phyloP scores from a whole-genome alignment of 2,329 filamentous ascomycete genomes.

The Microdochium trichocladiopsis region DNA sequence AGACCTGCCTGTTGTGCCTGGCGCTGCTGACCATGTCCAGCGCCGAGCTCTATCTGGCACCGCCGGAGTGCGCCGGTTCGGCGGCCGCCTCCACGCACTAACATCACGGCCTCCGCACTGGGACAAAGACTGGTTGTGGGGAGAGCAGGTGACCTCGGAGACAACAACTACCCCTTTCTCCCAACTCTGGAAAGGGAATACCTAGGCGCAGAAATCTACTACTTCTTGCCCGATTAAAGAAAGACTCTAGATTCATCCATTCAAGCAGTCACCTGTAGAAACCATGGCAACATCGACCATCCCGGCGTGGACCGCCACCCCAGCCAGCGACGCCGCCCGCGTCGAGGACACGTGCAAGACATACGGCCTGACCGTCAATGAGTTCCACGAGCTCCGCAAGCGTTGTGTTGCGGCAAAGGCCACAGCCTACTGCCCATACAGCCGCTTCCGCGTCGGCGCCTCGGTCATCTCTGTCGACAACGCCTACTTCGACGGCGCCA shows the following conservation, averaged over 20 bases:
- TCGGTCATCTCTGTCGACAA: conserved; percentile 57
- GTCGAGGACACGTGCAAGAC: conserved; percentile 25
- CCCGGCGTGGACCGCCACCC: background rate
- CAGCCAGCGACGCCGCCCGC: conserved; percentile 8
- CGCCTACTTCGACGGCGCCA: conserved; percentile 63
- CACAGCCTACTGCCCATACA: conserved; percentile 87
- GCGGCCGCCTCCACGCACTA: background rate
- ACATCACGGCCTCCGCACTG: background rate
- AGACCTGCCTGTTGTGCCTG: background rate
- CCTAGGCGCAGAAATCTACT: no score
- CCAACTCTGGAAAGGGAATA: no score
- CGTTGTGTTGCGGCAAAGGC: conserved; percentile 66
- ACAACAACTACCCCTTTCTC: background rate
- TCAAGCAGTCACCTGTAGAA: no score
- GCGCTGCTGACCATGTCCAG: background rate
- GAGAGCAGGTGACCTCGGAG: background rate
- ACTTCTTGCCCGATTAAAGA: no score
- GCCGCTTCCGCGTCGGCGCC: conserved; percentile 83
- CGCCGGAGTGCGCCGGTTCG: background rate
- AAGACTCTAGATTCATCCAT: no score
- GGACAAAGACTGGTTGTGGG: background rate
- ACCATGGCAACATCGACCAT: background rate
- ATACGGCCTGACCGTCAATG: conserved; percentile 47
- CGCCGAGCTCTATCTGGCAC: background rate
- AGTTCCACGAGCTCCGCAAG: conserved; percentile 58